A percentile compares a stretch with the other conserved stretches of the same genome.
Conservation (phyloP, 2,329 filamentous ascomycete species). For the Orbilia ellipsospora region DNA sequence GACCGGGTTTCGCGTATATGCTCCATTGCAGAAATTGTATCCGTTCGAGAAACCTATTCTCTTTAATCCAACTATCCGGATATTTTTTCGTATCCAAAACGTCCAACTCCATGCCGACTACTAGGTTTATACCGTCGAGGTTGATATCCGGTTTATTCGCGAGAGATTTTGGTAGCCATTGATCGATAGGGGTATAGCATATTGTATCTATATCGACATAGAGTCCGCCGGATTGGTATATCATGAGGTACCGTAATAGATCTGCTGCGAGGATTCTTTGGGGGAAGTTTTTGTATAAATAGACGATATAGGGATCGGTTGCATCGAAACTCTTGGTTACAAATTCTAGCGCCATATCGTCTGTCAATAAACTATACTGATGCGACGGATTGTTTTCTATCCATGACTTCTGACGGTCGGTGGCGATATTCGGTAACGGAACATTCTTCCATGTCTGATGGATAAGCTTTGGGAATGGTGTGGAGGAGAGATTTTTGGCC, state of each 20-base stretch:
- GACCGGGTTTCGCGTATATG: constrained; percentile 32
- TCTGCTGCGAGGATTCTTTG: constrained; percentile 34
- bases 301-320: constrained; percentile 28
- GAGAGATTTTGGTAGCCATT: constrained; percentile 13
- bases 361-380: constrained; percentile 15
- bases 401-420: constrained; percentile 23
- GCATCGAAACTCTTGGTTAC: constrained; percentile 26
- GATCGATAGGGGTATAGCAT: constrained; percentile 16
- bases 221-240: constrained; percentile 21
- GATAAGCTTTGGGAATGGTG: constrained; percentile 21
- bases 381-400: constrained; percentile 12
- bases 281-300: constrained; percentile 20
- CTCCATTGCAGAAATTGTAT: constrained; percentile 37
- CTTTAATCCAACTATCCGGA: constrained; percentile 15
- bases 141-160: constrained; percentile 10
- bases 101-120: constrained; percentile 33
- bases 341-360: constrained; percentile 14
- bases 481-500: constrained; percentile 16
- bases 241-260: constrained; percentile 28
- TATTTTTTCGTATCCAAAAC: constrained; percentile 12
- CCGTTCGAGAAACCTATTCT: constrained; percentile 13
- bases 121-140: constrained; percentile 16
- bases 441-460: constrained; percentile 34
- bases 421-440: not conserved
- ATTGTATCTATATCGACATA: constrained; percentile 27